A percentile compares a stretch with the other conserved stretches of the same genome.
Conservation (phyloP, 2,329 filamentous ascomycete species). For the Diaporthe sp. region DNA sequence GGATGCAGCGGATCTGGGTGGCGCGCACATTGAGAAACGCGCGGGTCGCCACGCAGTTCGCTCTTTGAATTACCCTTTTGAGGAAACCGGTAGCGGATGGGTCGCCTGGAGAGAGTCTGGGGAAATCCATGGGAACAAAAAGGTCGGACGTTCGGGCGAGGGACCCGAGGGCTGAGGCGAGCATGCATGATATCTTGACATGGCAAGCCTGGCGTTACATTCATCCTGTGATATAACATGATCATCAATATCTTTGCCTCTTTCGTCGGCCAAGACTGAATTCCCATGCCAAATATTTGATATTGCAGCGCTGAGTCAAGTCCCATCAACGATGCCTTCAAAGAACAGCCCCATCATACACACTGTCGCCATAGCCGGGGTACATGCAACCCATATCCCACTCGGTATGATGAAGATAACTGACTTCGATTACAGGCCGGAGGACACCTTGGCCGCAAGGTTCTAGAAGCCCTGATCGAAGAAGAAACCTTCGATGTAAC, state of each 20-base stretch:
- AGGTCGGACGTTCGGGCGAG: not conserved
- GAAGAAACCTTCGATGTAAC: not conserved
- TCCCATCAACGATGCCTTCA: not conserved
- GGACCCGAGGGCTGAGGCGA: not conserved
- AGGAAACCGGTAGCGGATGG: not conserved
- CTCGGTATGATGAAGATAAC: not conserved
- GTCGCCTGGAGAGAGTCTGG: not conserved
- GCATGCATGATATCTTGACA: not conserved
- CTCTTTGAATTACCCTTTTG: not conserved
- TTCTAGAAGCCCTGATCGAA: not conserved
- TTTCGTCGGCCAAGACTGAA: not conserved
- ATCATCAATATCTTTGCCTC: not conserved
- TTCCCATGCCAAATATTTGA: not conserved
- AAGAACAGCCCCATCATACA: not conserved
- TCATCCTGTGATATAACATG: not conserved
- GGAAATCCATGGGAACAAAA: not conserved
- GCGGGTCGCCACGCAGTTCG: too few relatives aligned
- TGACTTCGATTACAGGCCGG: not conserved
- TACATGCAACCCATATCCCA: not conserved
- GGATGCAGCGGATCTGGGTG: not conserved
- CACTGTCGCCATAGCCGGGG: slow-evolving; percentile 3
- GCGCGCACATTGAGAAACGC: too few relatives aligned
- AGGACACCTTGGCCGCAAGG: slow-evolving; percentile 1
- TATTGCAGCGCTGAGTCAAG: not conserved
- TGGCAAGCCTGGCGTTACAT: not conserved